Evolutionary conservation across 345 rosid species (phyloP), one percentile per base, ranked within the genome.

Genomic region (Mercurialis annua): DNA sequence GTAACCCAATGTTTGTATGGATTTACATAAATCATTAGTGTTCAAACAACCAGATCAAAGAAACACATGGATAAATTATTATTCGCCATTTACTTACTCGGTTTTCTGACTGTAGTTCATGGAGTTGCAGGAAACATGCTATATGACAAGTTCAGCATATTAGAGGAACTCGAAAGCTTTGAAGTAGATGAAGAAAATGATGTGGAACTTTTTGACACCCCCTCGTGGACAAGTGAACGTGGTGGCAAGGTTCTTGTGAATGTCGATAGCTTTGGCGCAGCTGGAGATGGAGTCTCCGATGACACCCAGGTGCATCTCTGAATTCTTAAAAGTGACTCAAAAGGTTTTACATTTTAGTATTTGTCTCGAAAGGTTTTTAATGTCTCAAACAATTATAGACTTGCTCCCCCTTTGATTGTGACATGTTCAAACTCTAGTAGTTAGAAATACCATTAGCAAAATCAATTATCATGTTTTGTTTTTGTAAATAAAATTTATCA

Each of bases 261-360:
- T 71, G 96, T 94, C 24, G 97, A 94, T 72, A 88, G 93, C 86
- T 94, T 94, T 42, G 88, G 87, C 59, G 96, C 98, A 36, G 86
- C 57, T 70, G 99, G 96, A 80, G 85, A 94, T 83, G 99, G 96
- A 66, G 77, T 84, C 74, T 81, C 92, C 63, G 98, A 94, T 79
- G 98, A 94, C 71, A 89, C 98, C n/a, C 72, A 87, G 99, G 98
- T 93, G 40, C 51, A 62, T 64, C 38, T 61, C 71, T 63, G 14
- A 52, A 60, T 23, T 59, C 67, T 60, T 55, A 11, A 4, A n/a
- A 62, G 12, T 16, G 43, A 12, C n/a, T 47, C 10, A 4, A 15
- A 15, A 52, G 29, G 42, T 56, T 56, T 34, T 34, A 2, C 11
- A 33, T 65, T 60, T 50, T 16, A 23, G 20, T 17, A 15, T 36